Conservation (phyloP, 208 protist genomes). For the Acanthamoeba lugdunensis region DNA sequence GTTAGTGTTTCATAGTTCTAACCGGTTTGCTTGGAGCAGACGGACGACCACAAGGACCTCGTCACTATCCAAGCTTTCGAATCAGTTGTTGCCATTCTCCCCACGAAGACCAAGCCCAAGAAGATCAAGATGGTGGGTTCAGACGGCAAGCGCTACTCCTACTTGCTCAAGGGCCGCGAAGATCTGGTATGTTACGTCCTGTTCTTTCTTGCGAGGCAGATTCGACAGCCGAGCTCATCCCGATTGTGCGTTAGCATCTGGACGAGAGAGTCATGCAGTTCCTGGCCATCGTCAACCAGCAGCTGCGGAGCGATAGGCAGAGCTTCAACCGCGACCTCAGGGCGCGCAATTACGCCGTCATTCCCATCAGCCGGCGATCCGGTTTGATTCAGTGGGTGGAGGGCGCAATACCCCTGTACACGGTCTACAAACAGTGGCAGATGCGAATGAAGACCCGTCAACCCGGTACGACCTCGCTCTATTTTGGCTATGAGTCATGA, state of each 20-base stretch:
- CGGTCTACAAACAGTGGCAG: slow-evolving; percentile 81
- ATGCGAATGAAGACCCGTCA: slow-evolving; percentile 47
- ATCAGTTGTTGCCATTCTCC: slow-evolving; percentile 75
- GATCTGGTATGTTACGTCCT: slow-evolving; percentile 77
- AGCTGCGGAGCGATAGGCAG: slow-evolving; percentile 75
- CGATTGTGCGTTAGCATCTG: slow-evolving; percentile 69
- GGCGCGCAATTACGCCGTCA: slow-evolving; percentile 83
- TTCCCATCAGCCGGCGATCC: slow-evolving; percentile 77
- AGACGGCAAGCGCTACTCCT: slow-evolving; percentile 83
- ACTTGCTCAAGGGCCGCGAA: slow-evolving; percentile 86
- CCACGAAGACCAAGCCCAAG: slow-evolving; percentile 86
- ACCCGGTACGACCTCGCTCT: neutral
- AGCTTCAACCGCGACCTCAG: slow-evolving; percentile 21
- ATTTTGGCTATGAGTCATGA: neutral
- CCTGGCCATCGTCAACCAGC: slow-evolving; percentile 80
- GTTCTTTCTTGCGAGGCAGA: neutral
- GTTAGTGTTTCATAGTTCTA: neutral
- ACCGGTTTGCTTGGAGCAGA: neutral
- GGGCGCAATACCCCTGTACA: slow-evolving; percentile 81
- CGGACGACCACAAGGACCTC: neutral
- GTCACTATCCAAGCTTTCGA: slow-evolving; percentile 78
- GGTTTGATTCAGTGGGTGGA: slow-evolving; percentile 87
- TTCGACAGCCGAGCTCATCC: too few species aligned
- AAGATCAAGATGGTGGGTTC: slow-evolving; percentile 81
- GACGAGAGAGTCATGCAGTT: slow-evolving; percentile 88